Conservation (phyloP, 257 asterid species). For the Ligustrum vulgare region DNA sequence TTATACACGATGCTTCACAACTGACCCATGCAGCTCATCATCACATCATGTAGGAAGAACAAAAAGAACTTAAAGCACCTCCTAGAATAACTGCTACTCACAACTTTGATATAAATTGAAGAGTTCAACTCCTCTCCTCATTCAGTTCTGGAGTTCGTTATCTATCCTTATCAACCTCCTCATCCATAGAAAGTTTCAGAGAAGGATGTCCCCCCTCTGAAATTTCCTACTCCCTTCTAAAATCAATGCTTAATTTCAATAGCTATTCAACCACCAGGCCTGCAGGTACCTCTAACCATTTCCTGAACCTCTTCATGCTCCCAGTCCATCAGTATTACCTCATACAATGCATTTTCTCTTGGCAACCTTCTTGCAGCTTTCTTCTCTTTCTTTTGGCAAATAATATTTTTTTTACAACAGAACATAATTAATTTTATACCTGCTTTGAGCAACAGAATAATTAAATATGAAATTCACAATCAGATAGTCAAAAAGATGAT, state of each 20-base stretch:
- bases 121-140: conserved; percentile 6
- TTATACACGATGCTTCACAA: not conserved
- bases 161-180: conserved; percentile 1
- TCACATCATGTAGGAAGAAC: conserved; percentile 3
- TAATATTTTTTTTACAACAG: not conserved
- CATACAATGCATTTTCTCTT: not conserved
- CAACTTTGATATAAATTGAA: not conserved
- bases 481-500: conserved; percentile 26
- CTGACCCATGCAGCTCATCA: not conserved
- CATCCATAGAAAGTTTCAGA: not conserved
- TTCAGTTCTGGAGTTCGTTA: not conserved
- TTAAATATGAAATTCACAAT: conserved; percentile 21
- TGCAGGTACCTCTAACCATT: not conserved
- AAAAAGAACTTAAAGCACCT: conserved; percentile 7
- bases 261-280: not conserved
- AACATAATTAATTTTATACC: not conserved
- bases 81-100: not conserved
- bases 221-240: conserved; percentile 7
- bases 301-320: not conserved
- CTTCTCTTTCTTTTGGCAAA: not conserved
- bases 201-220: not conserved
- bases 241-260: conserved; percentile 9
- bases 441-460: conserved; percentile 9
- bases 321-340: not conserved
- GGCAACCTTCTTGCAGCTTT: not conserved